These are phyloP conservation scores for Spinellus fusiger DNA, from an alignment of 192 early-diverging fungal genomes.

Conservation along the genomic window DNA sequence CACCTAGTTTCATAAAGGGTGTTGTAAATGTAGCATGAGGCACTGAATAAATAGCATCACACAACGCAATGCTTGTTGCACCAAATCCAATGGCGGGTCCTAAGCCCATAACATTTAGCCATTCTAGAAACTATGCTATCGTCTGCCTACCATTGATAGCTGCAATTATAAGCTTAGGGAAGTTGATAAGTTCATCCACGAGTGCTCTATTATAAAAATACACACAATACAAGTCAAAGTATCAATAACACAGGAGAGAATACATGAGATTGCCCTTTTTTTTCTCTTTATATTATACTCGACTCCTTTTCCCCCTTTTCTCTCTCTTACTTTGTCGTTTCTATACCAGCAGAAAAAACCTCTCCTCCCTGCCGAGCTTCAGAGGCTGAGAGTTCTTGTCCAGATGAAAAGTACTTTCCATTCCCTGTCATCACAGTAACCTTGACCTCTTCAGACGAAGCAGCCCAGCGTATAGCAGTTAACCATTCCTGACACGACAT, in stretches of 20 bases:
- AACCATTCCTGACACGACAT: conserved; percentile 43
- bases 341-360: too few species aligned
- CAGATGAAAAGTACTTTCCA: conserved; percentile 60
- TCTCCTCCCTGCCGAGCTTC: background rate
- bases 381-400: conserved; percentile 49
- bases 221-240: background rate
- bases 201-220: conserved; percentile 7
- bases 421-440: conserved; percentile 57
- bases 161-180: conserved; percentile 64
- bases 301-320: too few species aligned
- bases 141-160: conserved; percentile 54
- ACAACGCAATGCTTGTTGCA: conserved; percentile 59
- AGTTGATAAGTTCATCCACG: conserved; percentile 42
- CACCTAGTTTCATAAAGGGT: conserved; percentile 69
- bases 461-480: conserved; percentile 51
- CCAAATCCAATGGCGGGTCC: conserved; percentile 65
- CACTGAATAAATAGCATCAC: conserved; percentile 61
- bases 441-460: conserved; percentile 37
- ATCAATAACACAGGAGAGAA: background rate
- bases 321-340: conserved; percentile 15
- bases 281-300: too few species aligned
- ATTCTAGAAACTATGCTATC: background rate
- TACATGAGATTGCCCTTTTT: background rate
- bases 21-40: conserved; percentile 62
- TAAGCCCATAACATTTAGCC: conserved; percentile 3